Percentiles rank a stretch among this genome's conserved stretches.
phyloP scores from a whole-genome alignment of 2,329 filamentous ascomycete genomes.

The Stagonosporopsis vannaccii region DNA sequence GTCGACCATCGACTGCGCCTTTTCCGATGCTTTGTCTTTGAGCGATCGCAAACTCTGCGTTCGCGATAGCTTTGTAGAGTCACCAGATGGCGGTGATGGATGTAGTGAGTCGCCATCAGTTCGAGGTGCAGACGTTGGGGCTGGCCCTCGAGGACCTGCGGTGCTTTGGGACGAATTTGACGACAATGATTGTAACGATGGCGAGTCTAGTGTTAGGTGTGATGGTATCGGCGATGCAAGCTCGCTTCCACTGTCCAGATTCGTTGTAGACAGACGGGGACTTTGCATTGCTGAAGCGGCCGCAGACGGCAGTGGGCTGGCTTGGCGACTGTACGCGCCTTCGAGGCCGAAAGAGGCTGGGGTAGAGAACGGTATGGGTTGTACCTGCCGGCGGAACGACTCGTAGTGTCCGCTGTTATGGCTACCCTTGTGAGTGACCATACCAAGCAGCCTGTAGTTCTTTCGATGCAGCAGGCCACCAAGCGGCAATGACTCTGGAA shows the following conservation, averaged over 20 bases:
- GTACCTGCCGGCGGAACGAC: slow-evolving; percentile 86
- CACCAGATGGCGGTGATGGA: slow-evolving; percentile 24
- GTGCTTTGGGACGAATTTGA: slow-evolving; percentile 40
- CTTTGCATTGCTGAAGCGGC: slow-evolving; percentile 53
- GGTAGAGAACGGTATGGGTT: slow-evolving; percentile 81
- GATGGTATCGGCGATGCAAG: slow-evolving; percentile 36
- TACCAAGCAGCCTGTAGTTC: slow-evolving; percentile 82
- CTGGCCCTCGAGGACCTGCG: slow-evolving; percentile 29
- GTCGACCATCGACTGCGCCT: slow-evolving; percentile 55
- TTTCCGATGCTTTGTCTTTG: slow-evolving; percentile 42
- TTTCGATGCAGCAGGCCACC: slow-evolving; percentile 80
- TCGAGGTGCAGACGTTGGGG: slow-evolving; percentile 43
- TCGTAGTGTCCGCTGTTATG: slow-evolving; percentile 98
- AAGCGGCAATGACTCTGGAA: slow-evolving; percentile 84
- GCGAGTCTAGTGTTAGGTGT: slow-evolving; percentile 37
- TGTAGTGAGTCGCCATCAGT: slow-evolving; percentile 34
- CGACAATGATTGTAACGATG: slow-evolving; percentile 43
- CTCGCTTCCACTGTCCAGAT: slow-evolving; percentile 38
- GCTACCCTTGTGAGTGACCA: slow-evolving; percentile 93
- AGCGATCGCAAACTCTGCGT: slow-evolving; percentile 40
- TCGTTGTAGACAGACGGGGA: slow-evolving; percentile 51
- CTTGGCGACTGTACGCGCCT: slow-evolving; percentile 71
- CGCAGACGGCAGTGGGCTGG: slow-evolving; percentile 57
- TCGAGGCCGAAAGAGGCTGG: slow-evolving; percentile 79
- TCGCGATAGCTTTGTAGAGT: slow-evolving; percentile 30